phyloP scores from a whole-genome alignment of 495 filamentous ascomycete genomes.

The Penicillium canariense region DNA sequence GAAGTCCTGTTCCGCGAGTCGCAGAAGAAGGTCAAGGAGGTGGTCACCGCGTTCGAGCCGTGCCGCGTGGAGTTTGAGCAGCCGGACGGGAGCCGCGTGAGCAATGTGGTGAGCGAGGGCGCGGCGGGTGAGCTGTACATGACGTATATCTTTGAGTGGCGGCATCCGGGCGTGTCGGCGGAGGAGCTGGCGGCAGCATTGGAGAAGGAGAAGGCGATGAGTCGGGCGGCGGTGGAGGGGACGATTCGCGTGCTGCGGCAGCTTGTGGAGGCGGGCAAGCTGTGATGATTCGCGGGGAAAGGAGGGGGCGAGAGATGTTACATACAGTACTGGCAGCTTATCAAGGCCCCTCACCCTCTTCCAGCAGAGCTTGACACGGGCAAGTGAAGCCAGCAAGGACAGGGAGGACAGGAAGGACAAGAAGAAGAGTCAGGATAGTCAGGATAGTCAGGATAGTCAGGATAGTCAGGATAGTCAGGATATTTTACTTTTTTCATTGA shows the following conservation, averaged over 20 bases:
- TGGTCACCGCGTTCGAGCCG: slow-evolving; percentile 24
- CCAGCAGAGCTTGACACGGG: too few relatives aligned
- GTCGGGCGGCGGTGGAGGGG: slow-evolving; percentile 34
- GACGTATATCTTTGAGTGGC: slow-evolving; percentile 57
- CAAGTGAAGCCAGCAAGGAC: too few relatives aligned
- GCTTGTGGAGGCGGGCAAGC: slow-evolving; percentile 32
- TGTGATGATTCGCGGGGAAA: slow-evolving; percentile 8
- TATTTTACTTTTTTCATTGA: too few relatives aligned
- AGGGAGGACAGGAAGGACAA: too few relatives aligned
- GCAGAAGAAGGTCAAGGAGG: slow-evolving; percentile 23
- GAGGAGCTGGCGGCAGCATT: slow-evolving; percentile 30
- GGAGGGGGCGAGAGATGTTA: not conserved
- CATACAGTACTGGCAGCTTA: too few relatives aligned
- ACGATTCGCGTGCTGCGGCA: slow-evolving; percentile 34
- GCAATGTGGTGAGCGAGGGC: slow-evolving; percentile 52
- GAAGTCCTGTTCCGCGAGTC: slow-evolving; percentile 27
- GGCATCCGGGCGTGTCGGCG: slow-evolving; percentile 33
- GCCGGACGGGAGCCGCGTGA: slow-evolving; percentile 34
- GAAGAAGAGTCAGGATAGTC: too few relatives aligned
- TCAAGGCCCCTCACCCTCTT: too few relatives aligned
- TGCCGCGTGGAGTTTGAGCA: slow-evolving; percentile 37
- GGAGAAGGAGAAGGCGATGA: slow-evolving; percentile 30
- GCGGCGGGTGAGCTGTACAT: slow-evolving; percentile 43
- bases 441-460: too few relatives aligned
- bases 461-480: too few relatives aligned